Base-by-base conservation (phyloP, 2,329 filamentous ascomycete species). In the Colletotrichum plurivorum region DNA sequence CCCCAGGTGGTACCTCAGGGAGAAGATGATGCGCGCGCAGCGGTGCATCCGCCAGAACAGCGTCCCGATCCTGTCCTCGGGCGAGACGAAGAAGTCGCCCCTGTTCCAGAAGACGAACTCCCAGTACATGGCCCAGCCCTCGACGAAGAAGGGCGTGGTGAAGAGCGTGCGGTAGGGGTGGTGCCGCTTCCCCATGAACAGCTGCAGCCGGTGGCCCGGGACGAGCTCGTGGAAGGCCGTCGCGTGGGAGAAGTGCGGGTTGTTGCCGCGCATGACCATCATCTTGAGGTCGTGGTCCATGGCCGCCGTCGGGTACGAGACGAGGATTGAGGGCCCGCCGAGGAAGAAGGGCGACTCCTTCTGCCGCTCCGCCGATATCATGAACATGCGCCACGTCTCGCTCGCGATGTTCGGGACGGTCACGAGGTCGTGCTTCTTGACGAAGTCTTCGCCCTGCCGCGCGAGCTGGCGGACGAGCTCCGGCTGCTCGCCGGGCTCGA, bases 1-100 rank as follows among this genome's bases (percentile, higher is more conserved):
- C 1, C 86, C 87, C 1, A 90, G 81, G 73, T 90, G 88, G 67
- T 89, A 90, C 46, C 83, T 84, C 1, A 90, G 75, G 0, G 85
- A 88, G 76, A 90, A 90, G 13, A 87, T 78, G 71, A 89, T 89
- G 45, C 88, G 84, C 6, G 85, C 84, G 72, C 88, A 89, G 31
- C 88, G 85, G 74, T 90, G 88, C 84, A 90, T 89, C 15, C 87
- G 82, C 88, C 88, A 90, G 75, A 89, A 90, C 8, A 90, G 76
- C 71, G 88, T 87, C 0, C 88, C 88, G 22, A 90, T 82, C 46
- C 82, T 81, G 70, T 89, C 85, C 67, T 87, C 84, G 0, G 87
- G 80, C 0, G 81, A 80, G 4, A 79, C 78, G 64, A 84, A 82
- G 72, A 89, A 90, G 71, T 84, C 82, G 36, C 81, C 81, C 31